Evolutionary conservation across 2,329 filamentous ascomycete genomes (phyloP), one percentile per base, ranked within the genome.

Genomic region (Byssochlamys sp.): DNA sequence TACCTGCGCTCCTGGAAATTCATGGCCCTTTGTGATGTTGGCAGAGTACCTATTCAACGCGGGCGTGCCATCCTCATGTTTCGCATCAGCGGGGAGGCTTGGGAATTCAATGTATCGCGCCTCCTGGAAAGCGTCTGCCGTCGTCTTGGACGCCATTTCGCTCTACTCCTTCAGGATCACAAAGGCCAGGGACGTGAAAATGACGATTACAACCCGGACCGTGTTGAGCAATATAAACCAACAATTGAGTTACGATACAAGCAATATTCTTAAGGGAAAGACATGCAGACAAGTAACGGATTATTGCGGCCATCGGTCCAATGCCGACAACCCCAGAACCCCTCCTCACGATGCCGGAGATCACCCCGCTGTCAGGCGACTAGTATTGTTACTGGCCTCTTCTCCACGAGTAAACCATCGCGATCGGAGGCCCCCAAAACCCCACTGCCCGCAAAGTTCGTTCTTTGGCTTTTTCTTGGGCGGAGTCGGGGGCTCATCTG

Each of bases 1-100:
- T 73, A 89, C 90, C 82, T 95, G 90, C 52, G 92, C 91, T 28
- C 90, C 92, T 0, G 92, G 91, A 67, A 89, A 95, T 73, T 96
- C 90, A 85, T 96, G 90, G 57, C 82, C 88, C 57, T 83, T 84
- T 10, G 92, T 97, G 59, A 96, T 76, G 51, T 84, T 86, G 19
- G 89, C 84, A 3, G 91, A 96, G 82, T 89, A 95, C 60, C 88
- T 85, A 75, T 97, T 97, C 62, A 97, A 77, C 24, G 80, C 80
- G n/a, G 78, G 80, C 62, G 81, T 80, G 55, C 84, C 84, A 72
- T 86, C 79, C 57, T 74, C 69, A 56, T 75, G 70, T 58, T 69
- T 78, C 58, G 76, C 78, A 65, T 72, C 79, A 60, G 78, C 78
- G 60, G 77, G 79, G 24, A 81, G 76, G 64, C 80, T 77, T 55